Evolutionary conservation across 2,329 filamentous ascomycete species (phyloP).

Genomic region (Ustulina deusta): DNA sequence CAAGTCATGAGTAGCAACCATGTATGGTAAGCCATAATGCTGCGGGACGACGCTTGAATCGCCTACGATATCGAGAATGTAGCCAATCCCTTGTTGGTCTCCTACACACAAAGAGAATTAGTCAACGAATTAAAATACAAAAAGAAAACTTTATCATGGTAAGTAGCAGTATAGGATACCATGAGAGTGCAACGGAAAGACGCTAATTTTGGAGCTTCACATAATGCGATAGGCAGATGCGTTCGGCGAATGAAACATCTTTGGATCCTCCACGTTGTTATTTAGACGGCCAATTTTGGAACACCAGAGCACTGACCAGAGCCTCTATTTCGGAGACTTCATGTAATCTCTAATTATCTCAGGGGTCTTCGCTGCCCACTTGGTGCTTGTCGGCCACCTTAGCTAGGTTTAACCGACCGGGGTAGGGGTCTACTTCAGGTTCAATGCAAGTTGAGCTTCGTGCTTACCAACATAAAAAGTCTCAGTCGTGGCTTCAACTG

Average conservation of each 20-base stretch:
- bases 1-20: conserved; percentile 41
- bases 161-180: neutral
- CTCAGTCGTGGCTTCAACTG: conserved; percentile 29
- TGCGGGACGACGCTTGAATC: conserved; percentile 45
- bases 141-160: neutral
- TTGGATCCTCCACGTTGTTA: neutral
- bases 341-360: neutral
- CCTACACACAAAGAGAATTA: conserved; percentile 15
- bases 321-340: neutral
- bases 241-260: neutral
- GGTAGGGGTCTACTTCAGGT: neutral
- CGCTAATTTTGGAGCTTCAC: neutral
- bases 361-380: neutral
- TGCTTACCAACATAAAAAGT: conserved; percentile 36
- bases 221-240: neutral
- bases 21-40: conserved; percentile 45
- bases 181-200: neutral
- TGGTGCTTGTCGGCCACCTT: neutral
- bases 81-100: conserved; percentile 35
- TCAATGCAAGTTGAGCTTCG: neutral
- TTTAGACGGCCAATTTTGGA: neutral
- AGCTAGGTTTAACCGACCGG: neutral
- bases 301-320: neutral
- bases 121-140: neutral
- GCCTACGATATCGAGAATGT: conserved; percentile 38